A percentile compares a stretch with the other conserved stretches of the same genome.
These are phyloP conservation scores for Diplogelasinospora grovesii DNA, from an alignment of 495 filamentous ascomycete species.

Conservation along the genomic window DNA sequence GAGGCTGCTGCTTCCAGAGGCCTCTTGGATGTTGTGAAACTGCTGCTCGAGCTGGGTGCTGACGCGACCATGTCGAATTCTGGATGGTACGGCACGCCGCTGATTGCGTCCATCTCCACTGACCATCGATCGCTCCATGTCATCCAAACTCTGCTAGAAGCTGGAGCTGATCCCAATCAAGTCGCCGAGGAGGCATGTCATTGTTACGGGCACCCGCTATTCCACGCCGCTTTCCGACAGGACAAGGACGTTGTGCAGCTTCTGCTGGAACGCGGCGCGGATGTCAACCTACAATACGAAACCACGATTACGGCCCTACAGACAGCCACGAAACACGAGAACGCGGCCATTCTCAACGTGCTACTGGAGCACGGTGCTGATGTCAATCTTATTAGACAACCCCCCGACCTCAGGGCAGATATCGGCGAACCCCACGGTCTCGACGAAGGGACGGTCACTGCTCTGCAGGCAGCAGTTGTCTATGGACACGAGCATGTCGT, in stretches of 20 bases:
- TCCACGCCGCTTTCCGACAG: background rate
- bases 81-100: background rate
- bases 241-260: background rate
- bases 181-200: background rate
- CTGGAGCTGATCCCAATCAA: slow-evolving; percentile 2
- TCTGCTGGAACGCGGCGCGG: slow-evolving; percentile 3
- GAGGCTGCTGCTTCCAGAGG: slow-evolving; percentile 1
- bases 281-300: slow-evolving; percentile 4
- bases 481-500: slow-evolving; percentile 2
- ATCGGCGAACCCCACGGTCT: background rate
- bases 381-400: slow-evolving; percentile 7
- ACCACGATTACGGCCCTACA: slow-evolving; percentile 12
- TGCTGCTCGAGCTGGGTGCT: background rate
- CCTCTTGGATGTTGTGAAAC: background rate
- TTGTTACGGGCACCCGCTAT: background rate
- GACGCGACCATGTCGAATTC: background rate
- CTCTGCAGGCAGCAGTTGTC: slow-evolving; percentile 19
- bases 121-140: background rate
- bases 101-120: slow-evolving; percentile 1
- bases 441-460: slow-evolving; percentile 11
- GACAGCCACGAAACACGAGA: slow-evolving; percentile 6
- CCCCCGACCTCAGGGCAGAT: too few relatives aligned
- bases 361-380: slow-evolving; percentile 19
- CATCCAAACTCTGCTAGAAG: background rate
- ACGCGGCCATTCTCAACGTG: slow-evolving; percentile 6